phyloP scores from a whole-genome alignment of 148 eudicot genomes.

The Vaccinium corymbosum region DNA sequence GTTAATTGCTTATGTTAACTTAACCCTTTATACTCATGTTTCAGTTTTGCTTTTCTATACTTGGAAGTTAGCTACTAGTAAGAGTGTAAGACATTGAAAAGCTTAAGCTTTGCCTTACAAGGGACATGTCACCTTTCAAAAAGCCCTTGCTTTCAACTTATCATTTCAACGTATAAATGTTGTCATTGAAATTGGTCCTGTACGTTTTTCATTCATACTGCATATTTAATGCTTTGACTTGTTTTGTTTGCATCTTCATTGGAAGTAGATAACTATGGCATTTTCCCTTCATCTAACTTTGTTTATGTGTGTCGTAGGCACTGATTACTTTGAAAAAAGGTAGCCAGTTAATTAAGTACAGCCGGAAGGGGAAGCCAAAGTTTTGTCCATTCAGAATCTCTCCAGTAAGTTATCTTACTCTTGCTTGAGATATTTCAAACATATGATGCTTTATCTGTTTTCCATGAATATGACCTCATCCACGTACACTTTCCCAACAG shows the following conservation, averaged over 20 bases:
- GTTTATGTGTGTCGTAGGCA: constrained; percentile 34
- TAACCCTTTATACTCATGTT: too few relatives aligned
- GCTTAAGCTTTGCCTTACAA: not conserved
- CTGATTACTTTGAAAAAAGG: constrained; percentile 79
- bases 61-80: not conserved
- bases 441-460: not conserved
- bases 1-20: not conserved
- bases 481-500: constrained; percentile 31
- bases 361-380: constrained; percentile 88
- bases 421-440: not conserved
- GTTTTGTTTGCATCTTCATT: not conserved
- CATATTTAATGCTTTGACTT: not conserved
- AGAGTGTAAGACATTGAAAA: not conserved
- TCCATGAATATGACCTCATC: constrained; percentile 1
- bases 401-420: constrained; percentile 36
- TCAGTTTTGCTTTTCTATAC: not conserved
- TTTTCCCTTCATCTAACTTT: constrained; percentile 8
- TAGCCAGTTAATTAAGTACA: constrained; percentile 77
- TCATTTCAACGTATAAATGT: not conserved
- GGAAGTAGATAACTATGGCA: not conserved
- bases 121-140: not conserved
- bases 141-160: constrained; percentile 1
- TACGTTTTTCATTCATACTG: not conserved
- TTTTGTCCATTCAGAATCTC: constrained; percentile 86
- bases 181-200: constrained; percentile 1